Conservation (phyloP, 768 basidiomycete species). For the Pleurotus citrinopileatus region DNA sequence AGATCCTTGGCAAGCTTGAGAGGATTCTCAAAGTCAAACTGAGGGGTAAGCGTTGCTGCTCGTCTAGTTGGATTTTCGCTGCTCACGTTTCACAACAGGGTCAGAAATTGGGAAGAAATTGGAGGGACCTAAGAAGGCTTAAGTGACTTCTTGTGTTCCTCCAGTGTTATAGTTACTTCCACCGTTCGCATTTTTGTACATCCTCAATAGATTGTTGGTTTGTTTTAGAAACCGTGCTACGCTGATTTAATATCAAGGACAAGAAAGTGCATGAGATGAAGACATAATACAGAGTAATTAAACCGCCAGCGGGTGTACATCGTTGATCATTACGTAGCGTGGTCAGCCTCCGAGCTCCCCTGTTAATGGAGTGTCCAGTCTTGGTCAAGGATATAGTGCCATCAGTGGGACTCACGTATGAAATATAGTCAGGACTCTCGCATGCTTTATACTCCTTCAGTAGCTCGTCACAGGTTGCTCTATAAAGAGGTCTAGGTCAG, state of each 20-base stretch:
- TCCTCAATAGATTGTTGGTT: conserved; percentile 22
- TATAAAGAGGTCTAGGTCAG: conserved; percentile 24
- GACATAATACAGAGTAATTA: too few relatives aligned
- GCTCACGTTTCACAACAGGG: conserved; percentile 41
- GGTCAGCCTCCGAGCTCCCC: background rate
- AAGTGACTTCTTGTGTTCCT: conserved; percentile 33
- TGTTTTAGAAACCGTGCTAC: background rate
- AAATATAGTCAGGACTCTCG: conserved; percentile 92
- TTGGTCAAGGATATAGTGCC: background rate
- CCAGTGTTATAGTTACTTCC: conserved; percentile 24
- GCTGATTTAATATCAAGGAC: background rate
- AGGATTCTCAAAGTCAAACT: conserved; percentile 83
- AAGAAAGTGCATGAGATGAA: background rate
- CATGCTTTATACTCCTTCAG: conserved; percentile 95
- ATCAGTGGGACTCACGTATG: conserved; percentile 54
- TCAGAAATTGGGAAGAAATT: conserved; percentile 84
- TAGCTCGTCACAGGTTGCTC: conserved; percentile 83
- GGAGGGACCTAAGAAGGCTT: conserved; percentile 74
- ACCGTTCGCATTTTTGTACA: conserved; percentile 17
- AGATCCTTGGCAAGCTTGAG: conserved; percentile 89
- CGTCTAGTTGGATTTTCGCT: background rate
- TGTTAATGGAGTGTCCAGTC: background rate
- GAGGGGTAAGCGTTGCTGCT: conserved; percentile 56
- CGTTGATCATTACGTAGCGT: background rate
- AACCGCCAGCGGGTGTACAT: background rate